A percentile compares a stretch with the other conserved stretches of the same genome.
phyloP scores from a whole-genome alignment of 2,329 filamentous ascomycete species.

The Tolypocladium sp. region DNA sequence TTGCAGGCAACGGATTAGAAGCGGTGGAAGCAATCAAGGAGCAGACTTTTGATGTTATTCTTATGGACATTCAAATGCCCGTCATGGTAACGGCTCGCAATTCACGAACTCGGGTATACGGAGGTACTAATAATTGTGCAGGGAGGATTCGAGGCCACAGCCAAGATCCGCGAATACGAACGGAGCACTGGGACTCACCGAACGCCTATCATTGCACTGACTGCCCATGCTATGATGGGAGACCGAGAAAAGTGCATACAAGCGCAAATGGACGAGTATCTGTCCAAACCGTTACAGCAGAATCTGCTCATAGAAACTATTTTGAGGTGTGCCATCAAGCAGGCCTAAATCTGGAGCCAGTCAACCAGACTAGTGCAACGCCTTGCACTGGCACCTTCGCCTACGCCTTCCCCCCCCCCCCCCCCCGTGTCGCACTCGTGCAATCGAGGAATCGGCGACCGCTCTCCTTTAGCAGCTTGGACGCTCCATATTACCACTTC shows the following conservation, averaged over 20 bases:
- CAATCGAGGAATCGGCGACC: no score
- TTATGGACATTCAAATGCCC: slow-evolving; percentile 99
- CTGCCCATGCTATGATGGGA: slow-evolving; percentile 96
- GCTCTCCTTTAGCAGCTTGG: no score
- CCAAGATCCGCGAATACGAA: slow-evolving; percentile 94
- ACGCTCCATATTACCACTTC: no score
- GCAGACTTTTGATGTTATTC: slow-evolving; percentile 87
- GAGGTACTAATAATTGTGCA: slow-evolving; percentile 30
- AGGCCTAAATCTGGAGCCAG: no score
- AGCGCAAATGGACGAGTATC: slow-evolving; percentile 98
- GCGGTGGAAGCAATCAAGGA: slow-evolving; percentile 87
- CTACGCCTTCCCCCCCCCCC: no score
- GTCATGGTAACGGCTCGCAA: slow-evolving; percentile 59
- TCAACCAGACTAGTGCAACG: no score
- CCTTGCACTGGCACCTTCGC: no score
- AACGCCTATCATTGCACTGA: slow-evolving; percentile 93
- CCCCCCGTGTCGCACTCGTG: no score
- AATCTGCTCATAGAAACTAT: slow-evolving; percentile 98
- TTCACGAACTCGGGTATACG: neutral
- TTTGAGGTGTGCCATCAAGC: slow-evolving; percentile 70
- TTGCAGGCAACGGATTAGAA: slow-evolving; percentile 90
- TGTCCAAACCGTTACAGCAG: slow-evolving; percentile 93
- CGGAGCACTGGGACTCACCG: slow-evolving; percentile 68
- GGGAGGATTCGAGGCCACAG: slow-evolving; percentile 95
- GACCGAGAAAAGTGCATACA: slow-evolving; percentile 97